Base-by-base conservation (phyloP, 108 stramenopile genomes). In the Cylindrotheca fusiformis region DNA sequence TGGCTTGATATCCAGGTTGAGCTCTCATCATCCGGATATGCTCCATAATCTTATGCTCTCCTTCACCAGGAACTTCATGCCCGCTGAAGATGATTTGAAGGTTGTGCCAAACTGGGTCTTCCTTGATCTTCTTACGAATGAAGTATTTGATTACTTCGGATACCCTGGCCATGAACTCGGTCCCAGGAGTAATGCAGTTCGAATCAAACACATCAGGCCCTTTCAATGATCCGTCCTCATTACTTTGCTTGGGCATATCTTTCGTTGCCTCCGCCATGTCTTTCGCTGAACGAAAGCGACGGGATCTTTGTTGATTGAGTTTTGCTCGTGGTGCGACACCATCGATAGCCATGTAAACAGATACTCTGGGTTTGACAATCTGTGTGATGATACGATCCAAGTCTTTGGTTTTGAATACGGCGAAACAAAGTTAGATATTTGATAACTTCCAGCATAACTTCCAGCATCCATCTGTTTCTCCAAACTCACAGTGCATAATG, bases 41-140 rank as follows among this genome's bases (percentile, higher is more conserved):
- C 63, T 97, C 88, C 99, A 99, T 99, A 67, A 99, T 97, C 75
- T 99, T 99, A 80, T 99, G 99, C 75, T 99, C 98, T 27, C 99
- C 99, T 66, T 99, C 98, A 1, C 99, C 98, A 1, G 99, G 99
- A 45, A 98, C 82, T 30, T 99, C 96, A 17, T 96, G 96, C 23
- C 99, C 99, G 28, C 92, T 93, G 81, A 97, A 99, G 49, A 98
- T 89, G 21, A 99, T 82, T 46, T 87, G 88, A 32, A 96, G 66
- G 51, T 84, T 78, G 60, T 80, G 76, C 97, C 97, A 99, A 56
- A 83, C 59, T 0, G 96, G 97, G 68, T 99, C 99, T 61, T 93
- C 96, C 51, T 97, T 94, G 53, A 99, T 76, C 77, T 98, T 97
- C 65, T 95, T 91, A 33, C 88, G 76, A 62, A 97, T 91, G 55